These are phyloP conservation scores for Daphne laureola DNA, from an alignment of 441 rosid species.

Conservation along the genomic window DNA sequence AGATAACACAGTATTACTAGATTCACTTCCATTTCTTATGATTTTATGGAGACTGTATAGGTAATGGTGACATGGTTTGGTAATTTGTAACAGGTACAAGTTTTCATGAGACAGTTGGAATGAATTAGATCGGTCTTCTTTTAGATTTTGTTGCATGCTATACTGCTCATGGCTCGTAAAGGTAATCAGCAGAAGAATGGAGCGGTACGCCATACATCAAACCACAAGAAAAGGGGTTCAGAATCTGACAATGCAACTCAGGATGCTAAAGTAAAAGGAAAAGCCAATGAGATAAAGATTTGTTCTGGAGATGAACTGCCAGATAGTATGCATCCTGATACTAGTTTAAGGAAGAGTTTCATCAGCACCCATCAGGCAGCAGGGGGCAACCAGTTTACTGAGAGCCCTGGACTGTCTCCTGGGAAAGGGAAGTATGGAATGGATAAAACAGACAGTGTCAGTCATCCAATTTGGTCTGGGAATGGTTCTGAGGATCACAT, in stretches of 20 bases:
- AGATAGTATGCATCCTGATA: slow-evolving; percentile 33
- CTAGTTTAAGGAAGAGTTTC: slow-evolving; percentile 14
- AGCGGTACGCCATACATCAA: slow-evolving; percentile 39
- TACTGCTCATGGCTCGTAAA: slow-evolving; percentile 67
- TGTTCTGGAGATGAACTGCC: slow-evolving; percentile 36
- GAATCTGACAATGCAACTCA: slow-evolving; percentile 30
- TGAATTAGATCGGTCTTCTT: slow-evolving; percentile 17
- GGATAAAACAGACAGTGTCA: slow-evolving; percentile 20
- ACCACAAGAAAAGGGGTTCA: slow-evolving; percentile 39
- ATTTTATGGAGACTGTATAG: slow-evolving; percentile 17
- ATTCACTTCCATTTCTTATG: neutral
- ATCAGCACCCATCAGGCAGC: slow-evolving; percentile 11
- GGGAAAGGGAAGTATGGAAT: slow-evolving; percentile 32
- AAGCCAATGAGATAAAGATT: slow-evolving; percentile 34
- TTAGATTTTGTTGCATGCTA: slow-evolving; percentile 5
- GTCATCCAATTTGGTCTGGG: slow-evolving; percentile 23
- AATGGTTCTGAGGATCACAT: slow-evolving; percentile 24
- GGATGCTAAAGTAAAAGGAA: slow-evolving; percentile 33
- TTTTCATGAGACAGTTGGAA: slow-evolving; percentile 16
- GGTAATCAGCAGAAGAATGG: slow-evolving; percentile 80
- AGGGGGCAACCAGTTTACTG: slow-evolving; percentile 25
- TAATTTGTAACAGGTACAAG: slow-evolving; percentile 19
- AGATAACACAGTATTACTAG: too few relatives aligned
- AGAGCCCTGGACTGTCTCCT: slow-evolving; percentile 20
- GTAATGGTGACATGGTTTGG: too few relatives aligned